Evolutionary conservation across 129 eudicot genomes (phyloP), one percentile per base, ranked within the genome.

Genomic region (Tanacetum coccineum): DNA sequence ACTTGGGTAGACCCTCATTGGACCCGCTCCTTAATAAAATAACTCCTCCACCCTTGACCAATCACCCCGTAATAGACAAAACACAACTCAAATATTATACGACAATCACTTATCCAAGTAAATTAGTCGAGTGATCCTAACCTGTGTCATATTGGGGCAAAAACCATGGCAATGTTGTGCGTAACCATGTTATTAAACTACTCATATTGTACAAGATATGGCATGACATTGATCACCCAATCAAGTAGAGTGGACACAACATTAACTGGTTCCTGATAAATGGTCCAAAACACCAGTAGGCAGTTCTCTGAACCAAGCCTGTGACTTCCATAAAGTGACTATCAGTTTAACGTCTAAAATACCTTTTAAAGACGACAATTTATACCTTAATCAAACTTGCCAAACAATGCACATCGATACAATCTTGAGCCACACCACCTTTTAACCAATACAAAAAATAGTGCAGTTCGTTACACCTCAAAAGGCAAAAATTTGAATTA

Each of bases 331-430:
- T n/a, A n/a, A 9, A 13, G 13, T 13, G 53, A 48, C 53, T 48
- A 78, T 88, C 4, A 7, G 18, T 48, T 0, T 12, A 48, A 48
- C n/a, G 17, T 12, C 53, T 13, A 3, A 48, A 48, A 3, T 13
- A 12, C 53, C 17, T 3, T 48, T 48, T 13, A 48, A 13, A 13
- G n/a, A 9, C 18, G 6, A 32, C 19, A 22, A 3, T 19, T n/a
- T 46, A 22, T 81, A 87, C 97, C 95, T 91, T 91, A 65, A 90
- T 90, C 66, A 90, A 87, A 59, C 97, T 95, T 4, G 97, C 95
- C 80, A 90, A 80, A 70, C 97, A 91, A 67, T 91, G 96, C 19
- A 91, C 94, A 73, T 91, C 96, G 20, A 87, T 79, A 64, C 83
- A 88, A 13, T 85, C 85, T 7, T 93, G 96, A 70, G 87, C 85